Base-by-base conservation (phyloP, 2,329 filamentous ascomycete genomes). In the Pseudocercospora macadamiae region DNA sequence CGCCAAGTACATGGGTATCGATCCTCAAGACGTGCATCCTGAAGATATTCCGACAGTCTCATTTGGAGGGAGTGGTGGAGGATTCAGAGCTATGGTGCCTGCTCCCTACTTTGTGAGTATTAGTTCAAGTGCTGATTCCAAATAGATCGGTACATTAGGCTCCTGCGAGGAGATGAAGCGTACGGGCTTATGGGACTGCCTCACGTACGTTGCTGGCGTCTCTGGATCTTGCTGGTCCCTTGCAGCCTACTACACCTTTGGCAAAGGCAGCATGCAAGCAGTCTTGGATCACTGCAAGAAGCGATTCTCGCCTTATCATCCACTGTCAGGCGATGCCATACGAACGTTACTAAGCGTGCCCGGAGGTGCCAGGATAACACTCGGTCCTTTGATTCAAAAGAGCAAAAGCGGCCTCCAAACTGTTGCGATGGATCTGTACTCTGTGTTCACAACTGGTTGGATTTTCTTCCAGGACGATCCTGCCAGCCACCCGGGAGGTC, bases 271-370 rank as follows among this genome's bases (percentile, higher is more conserved):
- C 57, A 65, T 70, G 62, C 62, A 69, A 16, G 62, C 59, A 28
- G 66, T 73, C 2, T 71, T 72, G 49, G 69, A 72, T 4, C 69
- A 73, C 53, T 72, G 69, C 60, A 72, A 73, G 62, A 64, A 68
- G 52, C 57, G 70, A 2, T 64, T 74, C 8, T 68, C 65, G n/a
- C 71, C 70, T 5, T 64, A 68, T 39, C 71, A 73, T 59, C 71
- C 71, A 2, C 54, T 73, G 23, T 73, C 70, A n/a, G 66, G 60
- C 16, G 68, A 72, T 28, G 71, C 71, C n/a, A 68, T 73, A 56
- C 53, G 67, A 3, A 67, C 61, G 16, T 52, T 72, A 2, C 51
- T 73, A 21, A 67, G 61, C 30, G 56, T 68, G 7, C 64, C 68
- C 9, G 66, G 66, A 14, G 69, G 69, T 18, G 65, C 68, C 14